Percentiles rank a stretch among this genome's conserved stretches.
Conservation (phyloP, 352 stramenopile genomes). For the Globisporangium recalcitrans region DNA sequence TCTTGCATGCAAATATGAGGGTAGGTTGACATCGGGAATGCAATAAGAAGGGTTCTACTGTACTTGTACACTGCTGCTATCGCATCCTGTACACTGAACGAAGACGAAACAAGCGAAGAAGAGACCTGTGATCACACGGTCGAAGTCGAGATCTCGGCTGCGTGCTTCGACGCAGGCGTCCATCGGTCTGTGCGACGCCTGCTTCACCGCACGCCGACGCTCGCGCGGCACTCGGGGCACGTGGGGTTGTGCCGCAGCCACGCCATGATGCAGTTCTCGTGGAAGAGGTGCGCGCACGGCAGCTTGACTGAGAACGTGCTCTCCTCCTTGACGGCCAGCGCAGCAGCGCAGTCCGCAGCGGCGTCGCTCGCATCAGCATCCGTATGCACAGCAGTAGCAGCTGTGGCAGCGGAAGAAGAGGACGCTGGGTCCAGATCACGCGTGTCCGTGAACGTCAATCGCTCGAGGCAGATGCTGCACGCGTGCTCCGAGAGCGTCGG, state of each 20-base stretch:
- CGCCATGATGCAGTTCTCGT: constrained; percentile 67
- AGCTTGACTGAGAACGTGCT: constrained; percentile 34
- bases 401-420: not conserved
- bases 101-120: no score
- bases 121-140: no score
- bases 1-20: no score
- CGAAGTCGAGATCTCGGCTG: no score
- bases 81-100: no score
- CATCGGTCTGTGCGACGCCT: no score
- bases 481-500: constrained; percentile 27
- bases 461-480: constrained; percentile 61
- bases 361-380: constrained; percentile 1
- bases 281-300: constrained; percentile 50
- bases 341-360: constrained; percentile 3
- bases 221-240: constrained; percentile 52
- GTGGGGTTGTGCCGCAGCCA: constrained; percentile 55
- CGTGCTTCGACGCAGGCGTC: no score
- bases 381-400: not conserved
- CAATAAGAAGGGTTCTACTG: no score
- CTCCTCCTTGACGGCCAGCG: not conserved
- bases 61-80: no score
- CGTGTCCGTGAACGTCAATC: constrained; percentile 19
- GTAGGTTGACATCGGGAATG: no score
- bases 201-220: constrained; percentile 19
- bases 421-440: constrained; percentile 16